Percentiles rank a stretch among this genome's conserved stretches.
These are phyloP conservation scores for Pleurotus tuoliensis DNA, from an alignment of 768 basidiomycete species.

Conservation along the genomic window DNA sequence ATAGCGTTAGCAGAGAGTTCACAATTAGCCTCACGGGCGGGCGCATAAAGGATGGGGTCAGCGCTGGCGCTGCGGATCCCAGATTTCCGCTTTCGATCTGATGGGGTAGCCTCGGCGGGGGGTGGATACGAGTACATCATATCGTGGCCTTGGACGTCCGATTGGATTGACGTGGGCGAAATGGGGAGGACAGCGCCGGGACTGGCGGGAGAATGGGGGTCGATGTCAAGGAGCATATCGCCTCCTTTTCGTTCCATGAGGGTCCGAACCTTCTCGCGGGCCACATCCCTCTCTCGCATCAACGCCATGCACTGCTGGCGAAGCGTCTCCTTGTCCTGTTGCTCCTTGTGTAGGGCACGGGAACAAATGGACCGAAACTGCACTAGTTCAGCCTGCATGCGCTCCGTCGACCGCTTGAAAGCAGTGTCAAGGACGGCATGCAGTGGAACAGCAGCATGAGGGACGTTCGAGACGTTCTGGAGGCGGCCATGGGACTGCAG, in stretches of 20 bases:
- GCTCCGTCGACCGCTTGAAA: constrained; percentile 24
- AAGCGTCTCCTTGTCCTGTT: constrained; percentile 26
- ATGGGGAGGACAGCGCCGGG: background rate
- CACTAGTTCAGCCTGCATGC: constrained; percentile 24
- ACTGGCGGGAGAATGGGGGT: background rate
- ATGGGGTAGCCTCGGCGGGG: background rate
- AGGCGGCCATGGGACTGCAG: constrained; percentile 1
- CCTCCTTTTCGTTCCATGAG: constrained; percentile 20
- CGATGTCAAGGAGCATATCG: background rate
- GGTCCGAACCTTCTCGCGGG: constrained; percentile 23
- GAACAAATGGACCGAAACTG: constrained; percentile 27
- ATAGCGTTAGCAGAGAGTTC: background rate
- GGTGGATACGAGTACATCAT: background rate
- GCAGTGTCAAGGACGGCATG: constrained; percentile 21
- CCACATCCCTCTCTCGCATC: constrained; percentile 30
- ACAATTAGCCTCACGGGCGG: background rate
- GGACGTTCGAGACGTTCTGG: constrained; percentile 3
- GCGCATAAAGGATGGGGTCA: background rate
- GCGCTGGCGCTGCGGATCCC: background rate
- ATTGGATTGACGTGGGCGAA: background rate
- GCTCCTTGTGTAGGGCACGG: constrained; percentile 24
- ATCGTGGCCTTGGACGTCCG: background rate
- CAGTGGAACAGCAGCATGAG: background rate
- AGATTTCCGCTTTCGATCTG: background rate
- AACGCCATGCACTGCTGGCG: constrained; percentile 25